phyloP scores from a whole-genome alignment of 257 asterid genomes.

The Ajuga chamaepitys region DNA sequence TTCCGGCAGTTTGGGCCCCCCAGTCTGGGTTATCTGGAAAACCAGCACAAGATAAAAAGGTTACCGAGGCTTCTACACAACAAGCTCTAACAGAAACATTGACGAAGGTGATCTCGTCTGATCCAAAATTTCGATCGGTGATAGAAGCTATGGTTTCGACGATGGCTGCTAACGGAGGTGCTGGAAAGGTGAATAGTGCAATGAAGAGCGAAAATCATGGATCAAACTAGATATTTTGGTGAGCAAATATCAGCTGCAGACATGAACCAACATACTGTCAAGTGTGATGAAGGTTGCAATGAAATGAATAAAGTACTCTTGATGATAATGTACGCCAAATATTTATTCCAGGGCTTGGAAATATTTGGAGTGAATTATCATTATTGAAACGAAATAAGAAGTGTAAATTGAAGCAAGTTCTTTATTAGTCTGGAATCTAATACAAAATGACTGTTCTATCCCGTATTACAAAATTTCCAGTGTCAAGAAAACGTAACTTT shows the following conservation, averaged over 20 bases:
- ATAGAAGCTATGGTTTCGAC: constrained; percentile 70
- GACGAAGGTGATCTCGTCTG: constrained; percentile 70
- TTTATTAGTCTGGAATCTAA: too few relatives aligned
- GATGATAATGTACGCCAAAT: constrained; percentile 26
- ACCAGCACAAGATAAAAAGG: constrained; percentile 27
- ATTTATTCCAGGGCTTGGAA: constrained; percentile 18
- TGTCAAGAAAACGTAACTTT: background rate
- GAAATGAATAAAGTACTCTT: constrained; percentile 14
- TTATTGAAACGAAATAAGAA: constrained; percentile 9
- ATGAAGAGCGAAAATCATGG: constrained; percentile 16
- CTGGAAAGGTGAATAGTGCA: constrained; percentile 14
- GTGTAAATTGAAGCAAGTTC: background rate
- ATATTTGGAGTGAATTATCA: constrained; percentile 28
- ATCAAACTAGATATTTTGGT: background rate
- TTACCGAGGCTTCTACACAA: constrained; percentile 36
- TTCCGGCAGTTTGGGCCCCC: constrained; percentile 29
- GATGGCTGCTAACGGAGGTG: constrained; percentile 31
- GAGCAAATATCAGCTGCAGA: constrained; percentile 3
- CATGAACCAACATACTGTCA: background rate
- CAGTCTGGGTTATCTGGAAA: constrained; percentile 22
- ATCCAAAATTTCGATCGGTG: constrained; percentile 61
- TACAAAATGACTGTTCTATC: too few relatives aligned
- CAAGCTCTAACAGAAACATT: constrained; percentile 64
- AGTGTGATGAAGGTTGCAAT: background rate
- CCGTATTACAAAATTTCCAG: too few relatives aligned